These are phyloP conservation scores for Aspergillus amoenus DNA, from an alignment of 2,329 filamentous ascomycete species.

Conservation along the genomic window DNA sequence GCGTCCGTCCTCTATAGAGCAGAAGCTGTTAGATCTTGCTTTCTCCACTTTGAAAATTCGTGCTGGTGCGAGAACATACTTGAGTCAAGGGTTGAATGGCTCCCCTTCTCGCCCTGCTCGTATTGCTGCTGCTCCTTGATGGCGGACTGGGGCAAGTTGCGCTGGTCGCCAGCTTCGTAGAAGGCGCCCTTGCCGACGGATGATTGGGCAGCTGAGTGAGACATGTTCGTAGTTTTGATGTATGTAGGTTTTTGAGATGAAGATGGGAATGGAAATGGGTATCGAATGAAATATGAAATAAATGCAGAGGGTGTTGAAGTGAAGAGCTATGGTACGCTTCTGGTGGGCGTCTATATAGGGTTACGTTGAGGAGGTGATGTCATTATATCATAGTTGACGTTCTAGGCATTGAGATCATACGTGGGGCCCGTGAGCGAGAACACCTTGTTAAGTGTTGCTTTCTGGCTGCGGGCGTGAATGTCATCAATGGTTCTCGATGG, in stretches of 20 bases:
- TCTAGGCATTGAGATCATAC: constrained; percentile 22
- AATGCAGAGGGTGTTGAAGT: not conserved
- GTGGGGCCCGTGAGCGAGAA: constrained; percentile 4
- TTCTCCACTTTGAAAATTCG: too few relatives aligned
- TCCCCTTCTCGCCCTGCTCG: constrained; percentile 69
- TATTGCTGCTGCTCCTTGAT: constrained; percentile 58
- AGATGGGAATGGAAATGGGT: not conserved
- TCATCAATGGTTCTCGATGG: not conserved
- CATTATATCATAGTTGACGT: constrained; percentile 8
- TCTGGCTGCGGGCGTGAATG: not conserved
- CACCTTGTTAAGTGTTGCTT: not conserved
- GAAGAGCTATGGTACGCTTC: not conserved
- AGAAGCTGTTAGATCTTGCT: not conserved
- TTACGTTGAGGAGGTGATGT: constrained; percentile 1
- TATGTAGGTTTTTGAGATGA: constrained; percentile 13
- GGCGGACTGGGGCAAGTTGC: constrained; percentile 58
- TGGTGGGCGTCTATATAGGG: not conserved
- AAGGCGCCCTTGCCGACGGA: constrained; percentile 65
- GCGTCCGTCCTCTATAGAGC: constrained; percentile 41
- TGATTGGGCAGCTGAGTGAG: constrained; percentile 49
- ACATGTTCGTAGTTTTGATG: constrained; percentile 25
- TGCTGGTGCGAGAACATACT: constrained; percentile 51
- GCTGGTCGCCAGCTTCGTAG: constrained; percentile 78
- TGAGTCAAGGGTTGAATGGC: constrained; percentile 68
- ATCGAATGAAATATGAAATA: not conserved